Evolutionary conservation across 192 early-diverging fungal genomes (phyloP).

Genomic region (Haplosporangium gracile): DNA sequence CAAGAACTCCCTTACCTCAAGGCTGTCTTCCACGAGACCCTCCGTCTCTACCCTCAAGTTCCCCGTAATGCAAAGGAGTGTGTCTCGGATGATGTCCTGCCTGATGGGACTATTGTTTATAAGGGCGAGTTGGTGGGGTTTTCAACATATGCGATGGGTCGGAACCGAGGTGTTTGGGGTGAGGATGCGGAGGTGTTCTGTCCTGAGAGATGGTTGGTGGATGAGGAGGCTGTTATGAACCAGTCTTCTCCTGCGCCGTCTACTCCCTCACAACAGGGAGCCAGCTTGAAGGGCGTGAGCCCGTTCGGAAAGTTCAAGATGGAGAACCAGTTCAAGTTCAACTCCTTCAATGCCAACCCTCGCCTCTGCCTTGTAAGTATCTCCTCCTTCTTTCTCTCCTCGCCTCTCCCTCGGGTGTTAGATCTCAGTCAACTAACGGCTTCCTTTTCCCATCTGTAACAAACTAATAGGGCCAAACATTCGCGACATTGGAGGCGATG

Average conservation of each 20-base stretch:
- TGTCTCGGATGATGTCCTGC: conserved; percentile 54
- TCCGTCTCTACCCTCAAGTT: conserved; percentile 67
- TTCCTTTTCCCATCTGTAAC: not conserved
- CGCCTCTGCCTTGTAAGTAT: conserved; percentile 47
- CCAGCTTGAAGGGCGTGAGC: conserved; percentile 4
- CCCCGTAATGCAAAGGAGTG: conserved; percentile 64
- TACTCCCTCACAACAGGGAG: not conserved
- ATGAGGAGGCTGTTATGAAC: conserved; percentile 2
- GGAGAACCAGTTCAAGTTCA: conserved; percentile 60
- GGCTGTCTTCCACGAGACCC: conserved; percentile 67
- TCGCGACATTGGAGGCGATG: conserved; percentile 57
- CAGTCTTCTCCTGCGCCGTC: not conserved
- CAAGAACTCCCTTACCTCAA: conserved; percentile 61
- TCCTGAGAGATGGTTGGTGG: conserved; percentile 67
- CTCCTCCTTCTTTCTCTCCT: not conserved
- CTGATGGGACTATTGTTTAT: conserved; percentile 59
- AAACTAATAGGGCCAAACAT: conserved; percentile 48
- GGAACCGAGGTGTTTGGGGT: conserved; percentile 56
- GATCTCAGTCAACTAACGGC: not conserved
- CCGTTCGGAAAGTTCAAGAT: conserved; percentile 47
- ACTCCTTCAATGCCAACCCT: conserved; percentile 72
- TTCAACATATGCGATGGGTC: conserved; percentile 31
- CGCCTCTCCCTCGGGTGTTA: not conserved
- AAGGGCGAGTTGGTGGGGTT: conserved; percentile 63
- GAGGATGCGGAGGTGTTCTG: conserved; percentile 65